Percentiles rank a stretch among this genome's conserved stretches.
Evolutionary conservation across 2,329 filamentous ascomycete species (phyloP).

Genomic region (Byssochlamys sp.): DNA sequence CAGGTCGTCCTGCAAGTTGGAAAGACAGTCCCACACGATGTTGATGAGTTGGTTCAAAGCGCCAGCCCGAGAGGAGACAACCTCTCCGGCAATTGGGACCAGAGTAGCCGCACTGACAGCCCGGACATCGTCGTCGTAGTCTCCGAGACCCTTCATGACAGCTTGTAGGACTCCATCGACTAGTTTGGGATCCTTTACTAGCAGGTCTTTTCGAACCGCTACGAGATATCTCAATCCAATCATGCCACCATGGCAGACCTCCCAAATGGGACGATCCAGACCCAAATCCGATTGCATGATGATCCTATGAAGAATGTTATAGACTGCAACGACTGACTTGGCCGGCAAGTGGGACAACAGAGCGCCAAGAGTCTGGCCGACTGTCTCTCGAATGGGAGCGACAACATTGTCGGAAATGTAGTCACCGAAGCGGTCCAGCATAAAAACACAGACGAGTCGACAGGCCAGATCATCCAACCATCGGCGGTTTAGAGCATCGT

Average conservation of each 20-base stretch:
- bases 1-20: constrained; percentile 90
- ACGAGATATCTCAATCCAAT: constrained; percentile 91
- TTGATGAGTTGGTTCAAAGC: constrained; percentile 74
- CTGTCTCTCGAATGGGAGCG: constrained; percentile 87
- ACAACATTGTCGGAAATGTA: constrained; percentile 97
- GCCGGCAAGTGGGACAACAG: constrained; percentile 74
- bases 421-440: constrained; percentile 94
- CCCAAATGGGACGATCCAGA: constrained; percentile 69
- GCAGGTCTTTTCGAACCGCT: constrained; percentile 82
- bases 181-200: constrained; percentile 71
- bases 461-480: constrained; percentile 96
- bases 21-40: constrained; percentile 95
- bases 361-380: constrained; percentile 85
- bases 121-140: constrained; percentile 88
- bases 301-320: constrained; percentile 73
- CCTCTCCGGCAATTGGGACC: constrained; percentile 90
- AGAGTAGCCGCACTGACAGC: constrained; percentile 95
- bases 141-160: constrained; percentile 87
- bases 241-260: constrained; percentile 96
- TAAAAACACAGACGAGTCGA: constrained; percentile 85
- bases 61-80: constrained; percentile 71
- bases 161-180: constrained; percentile 87
- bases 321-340: constrained; percentile 71
- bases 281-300: constrained; percentile 81
- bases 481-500: constrained; percentile 66